phyloP scores from a whole-genome alignment of 169 alveolate genomes.

The Cryptosporidium tyzzeri region DNA sequence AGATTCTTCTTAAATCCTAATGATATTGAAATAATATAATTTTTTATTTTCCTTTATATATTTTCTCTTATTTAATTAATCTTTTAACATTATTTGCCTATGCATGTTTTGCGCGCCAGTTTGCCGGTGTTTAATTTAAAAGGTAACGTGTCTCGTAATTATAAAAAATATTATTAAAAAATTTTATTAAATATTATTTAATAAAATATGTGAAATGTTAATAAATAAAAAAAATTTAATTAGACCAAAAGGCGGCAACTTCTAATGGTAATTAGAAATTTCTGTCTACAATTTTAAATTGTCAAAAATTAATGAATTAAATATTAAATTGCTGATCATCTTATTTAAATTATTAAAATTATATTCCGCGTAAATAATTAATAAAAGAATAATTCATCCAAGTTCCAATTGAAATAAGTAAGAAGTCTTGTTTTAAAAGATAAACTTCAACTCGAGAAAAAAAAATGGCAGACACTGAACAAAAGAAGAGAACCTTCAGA shows the following conservation, averaged over 20 bases:
- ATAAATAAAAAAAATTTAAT: background rate
- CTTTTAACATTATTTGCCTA: background rate
- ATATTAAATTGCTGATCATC: background rate
- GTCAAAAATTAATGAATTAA: background rate
- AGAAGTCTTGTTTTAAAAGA: slow-evolving; percentile 1
- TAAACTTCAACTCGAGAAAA: slow-evolving; percentile 40
- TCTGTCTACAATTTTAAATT: slow-evolving; percentile 6
- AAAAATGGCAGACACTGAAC: slow-evolving; percentile 82
- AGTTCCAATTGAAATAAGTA: background rate
- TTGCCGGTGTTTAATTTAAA: background rate
- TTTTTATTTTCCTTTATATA: background rate
- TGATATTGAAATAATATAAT: background rate
- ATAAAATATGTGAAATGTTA: background rate
- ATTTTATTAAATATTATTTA: background rate
- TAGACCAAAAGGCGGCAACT: background rate
- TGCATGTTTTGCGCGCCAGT: slow-evolving; percentile 13
- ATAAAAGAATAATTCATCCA: background rate
- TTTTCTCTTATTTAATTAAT: background rate
- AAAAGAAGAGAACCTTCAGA: slow-evolving; percentile 96
- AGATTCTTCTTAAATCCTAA: background rate
- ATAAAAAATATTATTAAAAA: background rate
- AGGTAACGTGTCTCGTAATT: slow-evolving; percentile 8
- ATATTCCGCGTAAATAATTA: background rate
- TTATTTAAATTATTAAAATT: background rate
- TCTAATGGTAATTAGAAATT: background rate